Conservation (phyloP, 352 stramenopile genomes). For the Pythium insidiosum region DNA sequence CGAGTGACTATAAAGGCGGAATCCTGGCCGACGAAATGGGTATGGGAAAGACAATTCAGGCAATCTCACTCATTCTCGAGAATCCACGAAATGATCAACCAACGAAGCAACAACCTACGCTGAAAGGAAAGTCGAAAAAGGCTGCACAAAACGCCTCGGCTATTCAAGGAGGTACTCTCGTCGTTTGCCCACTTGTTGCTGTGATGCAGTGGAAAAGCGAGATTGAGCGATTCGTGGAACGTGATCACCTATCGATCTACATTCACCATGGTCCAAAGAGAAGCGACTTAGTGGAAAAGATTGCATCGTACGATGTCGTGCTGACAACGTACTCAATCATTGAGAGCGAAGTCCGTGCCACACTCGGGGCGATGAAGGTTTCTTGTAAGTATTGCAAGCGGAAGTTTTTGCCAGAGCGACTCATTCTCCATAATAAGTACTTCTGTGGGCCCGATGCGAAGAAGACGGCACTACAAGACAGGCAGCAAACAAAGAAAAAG, state of each 20-base stretch:
- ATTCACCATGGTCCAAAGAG: slow-evolving; percentile 95
- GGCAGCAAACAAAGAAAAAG: slow-evolving; percentile 58
- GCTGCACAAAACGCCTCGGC: slow-evolving; percentile 3
- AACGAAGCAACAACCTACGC: not conserved
- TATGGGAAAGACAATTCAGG: slow-evolving; percentile 97
- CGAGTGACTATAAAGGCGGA: slow-evolving; percentile 84
- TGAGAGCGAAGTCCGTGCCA: slow-evolving; percentile 87
- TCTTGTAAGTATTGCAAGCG: slow-evolving; percentile 95
- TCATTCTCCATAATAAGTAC: slow-evolving; percentile 94
- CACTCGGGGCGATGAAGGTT: slow-evolving; percentile 61
- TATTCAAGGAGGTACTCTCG: slow-evolving; percentile 86
- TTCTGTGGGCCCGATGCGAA: slow-evolving; percentile 97
- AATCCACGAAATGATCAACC: slow-evolving; percentile 31
- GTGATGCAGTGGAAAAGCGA: slow-evolving; percentile 92
- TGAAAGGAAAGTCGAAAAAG: slow-evolving; percentile 15
- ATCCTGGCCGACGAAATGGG: slow-evolving; percentile 99
- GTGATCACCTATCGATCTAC: slow-evolving; percentile 88
- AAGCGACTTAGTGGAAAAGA: slow-evolving; percentile 45
- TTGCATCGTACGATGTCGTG: slow-evolving; percentile 96
- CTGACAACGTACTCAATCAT: slow-evolving; percentile 98
- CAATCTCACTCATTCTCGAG: slow-evolving; percentile 94
- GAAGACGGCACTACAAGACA: slow-evolving; percentile 90
- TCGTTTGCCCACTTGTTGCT: slow-evolving; percentile 96
- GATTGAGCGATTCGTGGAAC: slow-evolving; percentile 90
- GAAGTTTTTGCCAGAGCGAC: slow-evolving; percentile 90